Evolutionary conservation across 139 green algal species (phyloP), one percentile per base, ranked within the genome.

Genomic region (Closterium sp.): DNA sequence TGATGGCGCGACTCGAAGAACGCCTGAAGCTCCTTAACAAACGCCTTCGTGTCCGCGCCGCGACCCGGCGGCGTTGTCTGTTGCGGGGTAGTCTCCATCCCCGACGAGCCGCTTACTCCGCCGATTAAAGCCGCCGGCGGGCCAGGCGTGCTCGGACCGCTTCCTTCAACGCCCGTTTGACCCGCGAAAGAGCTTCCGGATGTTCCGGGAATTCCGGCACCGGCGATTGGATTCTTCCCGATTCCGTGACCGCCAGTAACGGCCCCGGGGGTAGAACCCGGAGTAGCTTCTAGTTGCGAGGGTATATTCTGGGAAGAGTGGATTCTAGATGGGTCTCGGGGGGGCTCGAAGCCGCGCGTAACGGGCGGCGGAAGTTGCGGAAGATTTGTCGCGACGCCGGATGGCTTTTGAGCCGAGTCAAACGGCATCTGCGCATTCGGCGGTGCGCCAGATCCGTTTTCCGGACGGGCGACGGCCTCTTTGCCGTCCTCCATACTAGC

Each of bases 21-120:
- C 42, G 88, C 29, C 30, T 91, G 42, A 21, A 91, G 50, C 28
- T 31, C 42, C 30, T 31, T 31, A 31, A 91, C 11, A 27, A 91
- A 91, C 30, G 42, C 88, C 88, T 91, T 31, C 13, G 30, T 30
- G 22, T 91, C 88, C 88, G 29, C 17, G 62, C 62, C 62, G 62
- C 62, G 62, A 79, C 62, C 62, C 17, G 62, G 62, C 62, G 62
- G 62, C 62, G 62, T 79, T 13, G 62, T 79, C 62, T 24, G 62
- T 79, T 79, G 62, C 62, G 62, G 62, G 5, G 62, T 79, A 79
- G 62, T 79, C 62, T 79, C 62, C 62, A 79, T 79, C 62, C 62
- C 62, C 62, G 62, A 79, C 62, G 62, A 79, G 19, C 62, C 62
- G 62, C 62, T 24, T 79, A 27, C 17, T 22, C 62, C 62, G 62